phyloP scores from a whole-genome alignment of 2,329 filamentous ascomycete genomes.

The Talaromyces marneffei region DNA sequence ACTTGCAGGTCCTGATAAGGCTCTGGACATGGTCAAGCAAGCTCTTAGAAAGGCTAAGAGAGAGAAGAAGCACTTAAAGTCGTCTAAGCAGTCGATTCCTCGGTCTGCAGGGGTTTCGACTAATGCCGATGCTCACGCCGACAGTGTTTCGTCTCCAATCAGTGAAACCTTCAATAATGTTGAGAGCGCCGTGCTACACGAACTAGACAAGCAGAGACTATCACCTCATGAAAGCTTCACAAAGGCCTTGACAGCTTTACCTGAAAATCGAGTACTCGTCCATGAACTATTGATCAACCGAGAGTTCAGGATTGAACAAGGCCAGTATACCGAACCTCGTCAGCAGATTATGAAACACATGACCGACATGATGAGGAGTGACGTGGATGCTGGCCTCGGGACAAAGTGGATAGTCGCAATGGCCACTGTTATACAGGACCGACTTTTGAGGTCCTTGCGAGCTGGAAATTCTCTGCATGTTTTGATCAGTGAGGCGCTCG shows the following conservation, averaged over 20 bases:
- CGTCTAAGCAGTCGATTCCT: slow-evolving; percentile 53
- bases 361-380: slow-evolving; percentile 54
- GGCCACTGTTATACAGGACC: slow-evolving; percentile 59
- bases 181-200: slow-evolving; percentile 29
- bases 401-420: slow-evolving; percentile 59
- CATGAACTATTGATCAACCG: slow-evolving; percentile 61
- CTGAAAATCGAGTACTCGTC: slow-evolving; percentile 56
- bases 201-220: slow-evolving; percentile 30
- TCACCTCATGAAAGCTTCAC: slow-evolving; percentile 40
- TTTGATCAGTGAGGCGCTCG: slow-evolving; percentile 56
- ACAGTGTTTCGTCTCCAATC: slow-evolving; percentile 35
- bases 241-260: slow-evolving; percentile 55
- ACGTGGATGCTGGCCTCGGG: slow-evolving; percentile 51
- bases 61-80: slow-evolving; percentile 45
- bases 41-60: slow-evolving; percentile 56
- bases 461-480: slow-evolving; percentile 57
- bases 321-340: slow-evolving; percentile 45
- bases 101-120: slow-evolving; percentile 44
- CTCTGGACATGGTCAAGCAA: slow-evolving; percentile 54
- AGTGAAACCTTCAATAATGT: slow-evolving; percentile 37
- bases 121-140: slow-evolving; percentile 29
- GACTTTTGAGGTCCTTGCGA: slow-evolving; percentile 54
- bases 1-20: slow-evolving; percentile 55
- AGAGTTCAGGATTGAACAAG: slow-evolving; percentile 55
- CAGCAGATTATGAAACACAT: slow-evolving; percentile 54